These are phyloP conservation scores for Inga laurina DNA, from an alignment of 306 rosid species.

Conservation along the genomic window DNA sequence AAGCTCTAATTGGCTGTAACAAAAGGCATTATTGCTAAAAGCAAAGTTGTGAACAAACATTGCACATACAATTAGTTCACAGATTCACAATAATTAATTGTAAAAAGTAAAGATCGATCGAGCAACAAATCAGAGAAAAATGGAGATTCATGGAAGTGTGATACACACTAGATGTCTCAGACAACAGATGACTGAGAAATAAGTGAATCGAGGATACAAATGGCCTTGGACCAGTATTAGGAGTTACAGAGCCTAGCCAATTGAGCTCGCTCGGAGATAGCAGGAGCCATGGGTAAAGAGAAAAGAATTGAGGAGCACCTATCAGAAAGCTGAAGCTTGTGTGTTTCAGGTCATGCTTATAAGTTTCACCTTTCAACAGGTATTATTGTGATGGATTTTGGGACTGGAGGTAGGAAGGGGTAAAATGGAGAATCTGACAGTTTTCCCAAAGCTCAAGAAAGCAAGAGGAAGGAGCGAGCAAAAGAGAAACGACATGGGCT, in stretches of 20 bases:
- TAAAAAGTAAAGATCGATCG: slow-evolving; percentile 4
- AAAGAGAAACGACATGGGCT: not conserved
- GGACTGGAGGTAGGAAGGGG: not conserved
- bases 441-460: not conserved
- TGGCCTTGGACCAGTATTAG: slow-evolving; percentile 85
- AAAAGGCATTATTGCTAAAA: slow-evolving; percentile 78
- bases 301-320: slow-evolving; percentile 25
- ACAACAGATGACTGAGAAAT: slow-evolving; percentile 50
- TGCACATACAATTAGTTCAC: not conserved
- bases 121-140: slow-evolving; percentile 9
- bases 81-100: not conserved
- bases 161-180: slow-evolving; percentile 69
- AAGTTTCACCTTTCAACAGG: slow-evolving; percentile 30
- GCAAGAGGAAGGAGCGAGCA: not conserved
- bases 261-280: slow-evolving; percentile 63
- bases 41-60: slow-evolving; percentile 30
- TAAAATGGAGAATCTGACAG: not conserved
- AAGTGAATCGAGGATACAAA: slow-evolving; percentile 68
- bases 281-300: slow-evolving; percentile 45
- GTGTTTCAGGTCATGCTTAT: slow-evolving; percentile 25
- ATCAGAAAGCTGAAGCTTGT: slow-evolving; percentile 17
- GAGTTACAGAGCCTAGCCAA: slow-evolving; percentile 68
- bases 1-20: slow-evolving; percentile 81
- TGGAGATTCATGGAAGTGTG: slow-evolving; percentile 7
- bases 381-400: not conserved